Base-by-base conservation (phyloP, 23 red algal genomes). In the Pyropia haitanensis region DNA sequence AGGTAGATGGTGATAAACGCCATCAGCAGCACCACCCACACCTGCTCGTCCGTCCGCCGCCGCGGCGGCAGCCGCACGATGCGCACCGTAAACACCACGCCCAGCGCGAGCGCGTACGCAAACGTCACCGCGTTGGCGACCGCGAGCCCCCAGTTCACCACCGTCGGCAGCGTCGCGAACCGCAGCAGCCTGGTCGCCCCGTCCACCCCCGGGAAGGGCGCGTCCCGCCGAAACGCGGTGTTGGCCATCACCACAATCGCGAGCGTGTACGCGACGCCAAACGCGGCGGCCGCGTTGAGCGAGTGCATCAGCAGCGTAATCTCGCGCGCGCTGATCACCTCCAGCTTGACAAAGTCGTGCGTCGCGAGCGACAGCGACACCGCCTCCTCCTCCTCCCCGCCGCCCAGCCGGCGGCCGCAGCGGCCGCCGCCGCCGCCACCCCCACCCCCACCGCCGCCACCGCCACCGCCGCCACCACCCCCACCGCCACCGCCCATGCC, bases 1-100 rank as follows among this genome's bases (percentile, higher is more conserved):
- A 79, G 46, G 25, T 88, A 88, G 31, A 77, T 73, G 21, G 82
- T 53, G 1, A 67, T 64, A 1, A 64, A 68, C 3, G 66, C 63
- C 13, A 62, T 77, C 27, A 88, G 54, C 18, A 79, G 58, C 21
- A 88, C 75, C 51, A 88, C 82, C 82, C 82, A 88, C 3, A 88
- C 70, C 60, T 78, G 72, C 50, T 88, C 82, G 31, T 73, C 61
- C 14, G 70, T 76, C 56, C 72, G 51, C 57, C 75, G 65, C 52
- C 33, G 22, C 26, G 64, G 61, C 19, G 63, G 51, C 49, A 88
- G 60, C 6, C 79, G 67, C 16, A 75, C 23, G 59, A 88, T 77
- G 22, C 82, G 67, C 57, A 68, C 61, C 17, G 73, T 78, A 27
- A 62, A 88, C 7, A 88, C 27, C 0, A 72, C 71, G 51, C 68